Evolutionary conservation across 192 early-diverging fungal genomes (phyloP), one percentile per base, ranked within the genome.

Genomic region (Coemansia sp.): DNA sequence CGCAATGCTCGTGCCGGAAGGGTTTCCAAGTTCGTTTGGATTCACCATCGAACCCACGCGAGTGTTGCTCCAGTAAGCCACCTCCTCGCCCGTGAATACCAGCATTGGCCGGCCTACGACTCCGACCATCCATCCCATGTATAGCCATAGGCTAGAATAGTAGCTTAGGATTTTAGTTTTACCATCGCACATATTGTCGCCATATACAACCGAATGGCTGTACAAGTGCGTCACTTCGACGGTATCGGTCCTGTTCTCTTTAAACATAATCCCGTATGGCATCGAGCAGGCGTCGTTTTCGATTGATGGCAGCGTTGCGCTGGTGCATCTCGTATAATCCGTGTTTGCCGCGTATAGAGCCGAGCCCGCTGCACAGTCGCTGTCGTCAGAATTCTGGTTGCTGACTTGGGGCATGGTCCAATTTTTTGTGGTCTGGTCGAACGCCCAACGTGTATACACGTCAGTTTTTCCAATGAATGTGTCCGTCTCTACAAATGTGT

Each of bases 251-350:
- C 36, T 21, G n/a, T 35, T 62, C 11, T 59, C 64, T 8, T 39
- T 49, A 39, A 71, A 76, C 16, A 69, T 23, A 1, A 60, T 43
- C 2, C 60, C 51, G 34, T 67, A 76, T 5, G 72, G 72, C 21
- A 73, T 41, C 7, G 21, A 33, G 55, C 72, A 73, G 60, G 20
- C 39, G 6, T 23, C 5, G 56, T 76, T 69, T 41, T 33, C 59
- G 12, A 63, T 41, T 3, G 78, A 81, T 1, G 60, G 61, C 2
- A 70, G 62, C 4, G 67, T 59, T 41, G 66, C 57, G 2, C 59
- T 68, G 15, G 69, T 52, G 60, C 78, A 81, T 16, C 59, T 7
- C 56, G 76, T 67, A 60, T 61, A 63, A 20, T 81, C 57, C 11
- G 60, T 35, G 60, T 81, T 81, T 23, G 63, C 49, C 6, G 33